These are phyloP conservation scores for Thelonectria discophora DNA, from an alignment of 2,329 filamentous ascomycete species.

Conservation along the genomic window DNA sequence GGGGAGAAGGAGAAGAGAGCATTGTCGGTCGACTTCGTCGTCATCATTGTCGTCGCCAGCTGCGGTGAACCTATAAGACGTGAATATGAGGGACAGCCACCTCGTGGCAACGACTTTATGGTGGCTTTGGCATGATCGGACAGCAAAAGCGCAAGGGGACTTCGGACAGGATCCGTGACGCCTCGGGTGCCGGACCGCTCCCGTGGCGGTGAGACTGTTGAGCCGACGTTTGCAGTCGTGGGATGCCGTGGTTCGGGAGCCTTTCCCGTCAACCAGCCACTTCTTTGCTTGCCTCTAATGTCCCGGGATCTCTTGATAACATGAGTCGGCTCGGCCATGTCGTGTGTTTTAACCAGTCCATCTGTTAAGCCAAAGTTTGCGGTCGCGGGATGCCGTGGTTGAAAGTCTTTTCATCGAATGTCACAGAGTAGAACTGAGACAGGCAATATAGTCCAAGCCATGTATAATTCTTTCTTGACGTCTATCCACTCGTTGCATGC, in stretches of 20 bases:
- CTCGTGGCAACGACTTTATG: neutral
- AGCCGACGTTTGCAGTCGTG: neutral
- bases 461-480: too few species aligned
- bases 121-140: too few species aligned
- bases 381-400: too few species aligned
- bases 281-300: conserved; percentile 34
- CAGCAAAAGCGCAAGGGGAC: neutral
- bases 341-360: neutral
- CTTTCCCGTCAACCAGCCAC: neutral
- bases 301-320: conserved; percentile 28
- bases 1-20: conserved; percentile 10
- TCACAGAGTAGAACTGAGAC: too few species aligned
- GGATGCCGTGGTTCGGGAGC: neutral
- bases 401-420: too few species aligned
- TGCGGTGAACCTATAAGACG: neutral
- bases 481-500: conserved; percentile 21
- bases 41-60: neutral
- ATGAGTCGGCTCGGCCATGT: conserved; percentile 18
- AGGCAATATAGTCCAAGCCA: too few species aligned
- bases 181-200: neutral
- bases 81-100: neutral
- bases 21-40: neutral
- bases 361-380: too few species aligned
- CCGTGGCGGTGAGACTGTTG: neutral
- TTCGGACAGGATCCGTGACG: neutral